These are phyloP conservation scores for Cutaneotrichosporon curvatum DNA, from an alignment of 1,284 basidiomycete species.

Conservation along the genomic window DNA sequence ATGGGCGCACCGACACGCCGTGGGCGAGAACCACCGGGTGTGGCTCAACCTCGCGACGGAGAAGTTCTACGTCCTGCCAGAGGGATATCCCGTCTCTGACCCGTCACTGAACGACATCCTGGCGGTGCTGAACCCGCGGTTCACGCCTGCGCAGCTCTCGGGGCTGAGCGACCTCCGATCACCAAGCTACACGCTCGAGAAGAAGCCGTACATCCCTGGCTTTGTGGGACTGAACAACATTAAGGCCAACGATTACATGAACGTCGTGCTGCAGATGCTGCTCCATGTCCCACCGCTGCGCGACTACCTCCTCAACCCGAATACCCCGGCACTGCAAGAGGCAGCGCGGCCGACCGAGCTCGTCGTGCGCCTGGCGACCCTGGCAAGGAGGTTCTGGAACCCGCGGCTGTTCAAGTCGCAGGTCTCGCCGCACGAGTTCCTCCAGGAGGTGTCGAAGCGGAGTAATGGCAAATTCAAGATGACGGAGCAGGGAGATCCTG, in stretches of 20 bases:
- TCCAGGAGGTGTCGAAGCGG: conserved; percentile 88
- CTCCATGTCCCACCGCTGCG: conserved; percentile 85
- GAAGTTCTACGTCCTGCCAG: conserved; percentile 97
- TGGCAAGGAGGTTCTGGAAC: conserved; percentile 94
- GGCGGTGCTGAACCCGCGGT: conserved; percentile 79
- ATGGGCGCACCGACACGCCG: conserved; percentile 93
- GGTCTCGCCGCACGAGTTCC: conserved; percentile 94
- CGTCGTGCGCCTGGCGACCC: conserved; percentile 71
- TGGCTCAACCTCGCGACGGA: conserved; percentile 92
- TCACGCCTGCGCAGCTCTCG: conserved; percentile 52
- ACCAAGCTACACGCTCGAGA: conserved; percentile 70
- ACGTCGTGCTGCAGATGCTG: conserved; percentile 89
- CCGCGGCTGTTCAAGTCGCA: conserved; percentile 92
- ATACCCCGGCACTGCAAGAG: conserved; percentile 46
- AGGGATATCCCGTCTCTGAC: conserved; percentile 91
- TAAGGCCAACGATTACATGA: conserved; percentile 94
- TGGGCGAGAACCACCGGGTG: conserved; percentile 96
- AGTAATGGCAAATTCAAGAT: conserved; percentile 83
- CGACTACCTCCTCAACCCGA: conserved; percentile 73
- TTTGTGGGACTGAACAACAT: conserved; percentile 97
- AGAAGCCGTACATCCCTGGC: conserved; percentile 79
- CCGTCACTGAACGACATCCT: conserved; percentile 92
- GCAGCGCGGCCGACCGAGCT: conserved; percentile 57
- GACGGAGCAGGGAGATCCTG: conserved; percentile 89
- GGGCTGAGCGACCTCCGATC: conserved; percentile 53